phyloP scores from a whole-genome alignment of 176 grass and related monocot species.

The Canna indica region DNA sequence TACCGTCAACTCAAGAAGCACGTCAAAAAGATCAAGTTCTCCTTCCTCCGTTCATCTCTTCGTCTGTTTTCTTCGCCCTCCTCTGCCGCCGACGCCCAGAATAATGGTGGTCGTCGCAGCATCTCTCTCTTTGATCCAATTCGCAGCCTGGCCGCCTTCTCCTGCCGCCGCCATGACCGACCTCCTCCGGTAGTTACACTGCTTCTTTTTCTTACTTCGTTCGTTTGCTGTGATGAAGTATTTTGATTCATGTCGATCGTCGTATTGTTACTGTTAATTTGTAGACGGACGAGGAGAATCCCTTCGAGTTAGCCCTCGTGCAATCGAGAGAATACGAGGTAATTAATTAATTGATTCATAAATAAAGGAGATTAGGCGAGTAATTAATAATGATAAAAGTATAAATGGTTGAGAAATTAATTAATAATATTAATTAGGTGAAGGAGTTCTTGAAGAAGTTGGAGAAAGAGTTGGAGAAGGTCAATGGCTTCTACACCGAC shows the following conservation, averaged over 20 bases:
- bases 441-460: conserved; percentile 52
- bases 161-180: not conserved
- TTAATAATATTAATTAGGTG: too few species aligned
- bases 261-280: too few species aligned
- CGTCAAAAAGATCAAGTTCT: conserved; percentile 39
- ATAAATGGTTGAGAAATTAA: not conserved
- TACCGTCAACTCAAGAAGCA: conserved; percentile 43
- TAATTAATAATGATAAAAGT: too few species aligned
- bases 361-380: too few species aligned
- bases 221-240: too few species aligned
- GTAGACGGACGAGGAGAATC: conserved; percentile 35
- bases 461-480: conserved; percentile 79
- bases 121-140: not conserved
- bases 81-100: not conserved
- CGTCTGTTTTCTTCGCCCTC: not conserved
- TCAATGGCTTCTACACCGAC: conserved; percentile 50
- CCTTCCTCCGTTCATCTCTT: not conserved
- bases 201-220: too few species aligned
- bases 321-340: conserved; percentile 56
- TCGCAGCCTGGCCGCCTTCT: not conserved
- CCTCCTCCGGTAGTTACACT: not conserved
- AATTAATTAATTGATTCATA: not conserved
- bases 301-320: conserved; percentile 40
- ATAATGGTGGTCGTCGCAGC: not conserved
- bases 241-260: too few species aligned